Base-by-base conservation (phyloP, 2,329 filamentous ascomycete species). In the Pseudonectria foliicola region DNA sequence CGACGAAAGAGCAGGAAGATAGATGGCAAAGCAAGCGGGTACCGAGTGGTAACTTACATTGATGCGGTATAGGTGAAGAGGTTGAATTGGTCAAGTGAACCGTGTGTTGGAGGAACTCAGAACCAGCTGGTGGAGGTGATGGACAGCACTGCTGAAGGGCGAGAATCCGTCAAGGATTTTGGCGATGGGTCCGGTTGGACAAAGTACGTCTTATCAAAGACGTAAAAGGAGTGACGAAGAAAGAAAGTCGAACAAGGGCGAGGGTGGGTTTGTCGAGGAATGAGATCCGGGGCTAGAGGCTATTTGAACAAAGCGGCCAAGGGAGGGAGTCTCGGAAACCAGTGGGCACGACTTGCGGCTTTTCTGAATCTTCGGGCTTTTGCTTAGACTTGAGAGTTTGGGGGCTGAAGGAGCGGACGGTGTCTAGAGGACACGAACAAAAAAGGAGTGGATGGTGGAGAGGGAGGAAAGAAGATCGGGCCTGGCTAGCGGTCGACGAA, bases 381-480 rank as follows among this genome's bases (percentile, higher is more conserved):
- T 42, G 31, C 45, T 23, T 27, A 45, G 35, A 32, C 33, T 48
- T 46, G 48, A 33, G 36, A 46, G 39, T 48, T 50, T 30, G 41
- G 38, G 16, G 29, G 39, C 37, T 37, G 39, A 52, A 56, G 49
- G 54, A 56, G 46, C 56, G 54, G 51, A 56, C 52, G 52, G 54
- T 50, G 49, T 56, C 50, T 46, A 44, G 38, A 46, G 49, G 44
- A 56, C 53, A 56, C 50, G 50, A 51, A 53, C 30, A 49, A 52
- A 33, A 53, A 53, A 48, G 39, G 44, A 53, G 40, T 48, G 46
- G 30, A 27, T 33, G 31, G 30, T 37, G 28, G 33, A 27, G 32
- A 34, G 34, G 31, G 37, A 42, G 40, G 37, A 37, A 42, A 44
- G 32, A 27, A 13, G 13, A 44, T 39, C 40, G 40, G 44, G 48